Conservation (phyloP, 805 yeast genomes). For the Cyberlindnera amylophila region DNA sequence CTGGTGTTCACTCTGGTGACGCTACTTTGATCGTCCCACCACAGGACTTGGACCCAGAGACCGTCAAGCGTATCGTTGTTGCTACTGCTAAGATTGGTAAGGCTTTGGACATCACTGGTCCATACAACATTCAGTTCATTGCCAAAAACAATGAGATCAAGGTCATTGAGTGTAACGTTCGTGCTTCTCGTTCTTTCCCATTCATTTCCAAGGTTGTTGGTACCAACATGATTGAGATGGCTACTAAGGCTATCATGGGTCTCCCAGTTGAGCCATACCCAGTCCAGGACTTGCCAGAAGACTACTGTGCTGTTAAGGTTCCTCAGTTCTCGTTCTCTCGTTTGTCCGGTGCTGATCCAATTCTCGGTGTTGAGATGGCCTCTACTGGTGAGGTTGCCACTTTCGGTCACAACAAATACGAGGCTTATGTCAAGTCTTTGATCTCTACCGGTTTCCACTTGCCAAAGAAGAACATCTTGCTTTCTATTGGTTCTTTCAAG, state of each 20-base stretch:
- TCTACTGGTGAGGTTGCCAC: constrained; percentile 99
- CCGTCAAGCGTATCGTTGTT: constrained; percentile 71
- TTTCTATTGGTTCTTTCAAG: constrained; percentile 94
- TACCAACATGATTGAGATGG: constrained; percentile 89
- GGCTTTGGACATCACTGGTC: constrained; percentile 96
- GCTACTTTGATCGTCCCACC: constrained; percentile 96
- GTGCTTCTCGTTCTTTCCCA: constrained; percentile 99
- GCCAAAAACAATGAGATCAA: constrained; percentile 65
- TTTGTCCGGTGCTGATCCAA: constrained; percentile 98
- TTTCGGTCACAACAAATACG: constrained; percentile 90
- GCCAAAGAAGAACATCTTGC: constrained; percentile 84
- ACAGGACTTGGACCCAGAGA: constrained; percentile 61
- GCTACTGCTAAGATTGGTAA: constrained; percentile 90
- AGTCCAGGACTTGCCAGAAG: constrained; percentile 71
- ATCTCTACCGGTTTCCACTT: constrained; percentile 97
- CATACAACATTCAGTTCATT: constrained; percentile 97
- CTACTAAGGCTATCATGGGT: constrained; percentile 80
- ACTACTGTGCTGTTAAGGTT: constrained; percentile 92
- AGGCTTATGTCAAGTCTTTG: constrained; percentile 89
- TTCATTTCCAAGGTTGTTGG: constrained; percentile 97
- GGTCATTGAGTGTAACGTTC: constrained; percentile 97
- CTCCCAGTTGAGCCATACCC: constrained; percentile 85
- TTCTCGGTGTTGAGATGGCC: constrained; percentile 98
- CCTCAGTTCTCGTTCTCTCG: constrained; percentile 99
- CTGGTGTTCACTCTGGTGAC: constrained; percentile 98